Evolutionary conservation across 768 basidiomycete species (phyloP).

Genomic region (Tricholoma matsutake): DNA sequence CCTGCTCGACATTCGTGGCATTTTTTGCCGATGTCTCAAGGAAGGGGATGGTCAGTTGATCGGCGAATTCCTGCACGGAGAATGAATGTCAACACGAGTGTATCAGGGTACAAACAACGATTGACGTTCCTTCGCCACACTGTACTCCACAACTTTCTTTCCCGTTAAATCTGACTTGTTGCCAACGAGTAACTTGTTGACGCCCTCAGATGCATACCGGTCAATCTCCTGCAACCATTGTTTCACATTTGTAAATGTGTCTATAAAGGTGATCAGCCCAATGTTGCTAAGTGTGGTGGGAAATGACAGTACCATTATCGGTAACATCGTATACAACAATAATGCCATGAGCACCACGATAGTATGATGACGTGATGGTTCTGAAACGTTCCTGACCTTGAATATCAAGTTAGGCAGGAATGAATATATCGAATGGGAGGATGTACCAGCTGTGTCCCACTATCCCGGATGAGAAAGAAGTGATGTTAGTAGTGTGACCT

Average conservation of each 20-base stretch:
- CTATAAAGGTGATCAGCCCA: slow-evolving; percentile 35
- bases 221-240: slow-evolving; percentile 94
- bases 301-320: slow-evolving; percentile 65
- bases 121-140: slow-evolving; percentile 69
- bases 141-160: slow-evolving; percentile 94
- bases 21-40: slow-evolving; percentile 99
- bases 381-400: slow-evolving; percentile 96
- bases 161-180: slow-evolving; percentile 98
- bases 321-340: slow-evolving; percentile 99
- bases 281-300: background rate
- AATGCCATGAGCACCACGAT: slow-evolving; percentile 97
- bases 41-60: slow-evolving; percentile 92
- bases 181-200: slow-evolving; percentile 97
- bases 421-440: background rate
- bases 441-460: slow-evolving; percentile 96
- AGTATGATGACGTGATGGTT: slow-evolving; percentile 99
- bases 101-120: background rate
- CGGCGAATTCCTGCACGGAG: slow-evolving; percentile 79
- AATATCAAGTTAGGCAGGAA: slow-evolving; percentile 3
- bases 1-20: slow-evolving; percentile 97
- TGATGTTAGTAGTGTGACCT: slow-evolving; percentile 23
- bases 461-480: slow-evolving; percentile 30
- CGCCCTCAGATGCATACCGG: slow-evolving; percentile 95
- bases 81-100: background rate
- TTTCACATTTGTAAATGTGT: slow-evolving; percentile 94